Conservation (phyloP, 345 rosid species). For the Aethionema arabicum region DNA sequence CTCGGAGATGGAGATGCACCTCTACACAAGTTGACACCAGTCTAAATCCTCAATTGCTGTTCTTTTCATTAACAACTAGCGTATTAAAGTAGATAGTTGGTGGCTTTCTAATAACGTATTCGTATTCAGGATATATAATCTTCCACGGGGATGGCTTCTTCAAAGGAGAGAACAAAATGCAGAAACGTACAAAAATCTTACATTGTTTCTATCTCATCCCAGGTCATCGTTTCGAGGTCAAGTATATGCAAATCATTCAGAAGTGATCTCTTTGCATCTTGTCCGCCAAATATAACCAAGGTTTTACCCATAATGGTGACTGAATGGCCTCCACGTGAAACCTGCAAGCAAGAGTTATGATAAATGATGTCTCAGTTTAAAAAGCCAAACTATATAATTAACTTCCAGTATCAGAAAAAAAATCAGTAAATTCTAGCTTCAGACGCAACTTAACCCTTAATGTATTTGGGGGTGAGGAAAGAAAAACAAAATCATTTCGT, state of each 20-base stretch:
- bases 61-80: constrained; percentile 17
- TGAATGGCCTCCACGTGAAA: constrained; percentile 97
- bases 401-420: constrained; percentile 12
- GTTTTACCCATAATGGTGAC: constrained; percentile 82
- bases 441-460: constrained; percentile 16
- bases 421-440: neutral
- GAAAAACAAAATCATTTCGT: constrained; percentile 8
- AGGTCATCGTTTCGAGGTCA: constrained; percentile 96
- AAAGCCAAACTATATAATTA: constrained; percentile 11
- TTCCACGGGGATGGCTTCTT: constrained; percentile 17
- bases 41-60: constrained; percentile 21
- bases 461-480: constrained; percentile 9
- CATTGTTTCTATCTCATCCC: constrained; percentile 98
- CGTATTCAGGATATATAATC: constrained; percentile 17
- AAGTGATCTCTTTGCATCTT: constrained; percentile 87
- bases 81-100: constrained; percentile 4
- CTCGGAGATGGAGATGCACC: constrained; percentile 96
- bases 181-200: constrained; percentile 46
- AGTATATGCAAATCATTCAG: constrained; percentile 94
- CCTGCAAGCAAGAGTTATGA: constrained; percentile 49
- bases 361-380: constrained; percentile 10
- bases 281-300: constrained; percentile 95
- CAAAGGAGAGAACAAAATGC: neutral
- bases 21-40: constrained; percentile 49
- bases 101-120: constrained; percentile 4